Base-by-base conservation (phyloP, 2,329 filamentous ascomycete species). In the Claviceps paspali region DNA sequence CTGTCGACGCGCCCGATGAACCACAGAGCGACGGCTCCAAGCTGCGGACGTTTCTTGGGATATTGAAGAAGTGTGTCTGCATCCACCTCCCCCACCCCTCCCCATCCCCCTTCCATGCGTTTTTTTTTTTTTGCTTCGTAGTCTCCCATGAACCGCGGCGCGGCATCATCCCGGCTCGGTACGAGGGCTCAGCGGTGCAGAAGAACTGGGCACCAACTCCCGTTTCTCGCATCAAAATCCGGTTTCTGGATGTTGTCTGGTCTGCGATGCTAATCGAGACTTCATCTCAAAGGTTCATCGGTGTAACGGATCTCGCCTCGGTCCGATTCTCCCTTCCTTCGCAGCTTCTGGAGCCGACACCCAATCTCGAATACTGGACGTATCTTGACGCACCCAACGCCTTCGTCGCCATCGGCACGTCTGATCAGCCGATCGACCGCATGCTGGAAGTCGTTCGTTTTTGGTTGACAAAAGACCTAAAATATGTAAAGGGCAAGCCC, bases 381-480 rank as follows among this genome's bases (percentile, higher is more conserved):
- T 98, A 98, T 54, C 70, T 98, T 55, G 91, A 98, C 60, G 76
- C 86, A 49, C 88, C 88, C 17, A 92, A 93, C 59, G 84, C 87
- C 33, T 95, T 98, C 46, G 63, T 76, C 45, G 73, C 72, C 32
- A 80, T 80, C 50, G 91, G 88, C 50, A 88, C 88, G 50, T 91
- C 88, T 14, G 82, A 96, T 49, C 85, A 96, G 49, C 74, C 82
- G 9, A 66, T 96, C 38, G 88, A 91, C 49, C 85, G 91, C 48
- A 95, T 95, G 83, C 73, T 98, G 36, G 87, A 88, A 52, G 85
- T 93, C 22, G 62, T 96, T 49, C 79, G 87, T 42, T 98, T 96
- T 62, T 98, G 91, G 91, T 93, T 96, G 52, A 96, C 91, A 44
- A 98, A 98, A 60, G 91, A 98, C 59, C 59, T 98, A 59, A 98